A percentile compares a stretch with the other conserved stretches of the same genome.
Conservation (phyloP, 768 basidiomycete genomes). For the Filobasidium wieringae region DNA sequence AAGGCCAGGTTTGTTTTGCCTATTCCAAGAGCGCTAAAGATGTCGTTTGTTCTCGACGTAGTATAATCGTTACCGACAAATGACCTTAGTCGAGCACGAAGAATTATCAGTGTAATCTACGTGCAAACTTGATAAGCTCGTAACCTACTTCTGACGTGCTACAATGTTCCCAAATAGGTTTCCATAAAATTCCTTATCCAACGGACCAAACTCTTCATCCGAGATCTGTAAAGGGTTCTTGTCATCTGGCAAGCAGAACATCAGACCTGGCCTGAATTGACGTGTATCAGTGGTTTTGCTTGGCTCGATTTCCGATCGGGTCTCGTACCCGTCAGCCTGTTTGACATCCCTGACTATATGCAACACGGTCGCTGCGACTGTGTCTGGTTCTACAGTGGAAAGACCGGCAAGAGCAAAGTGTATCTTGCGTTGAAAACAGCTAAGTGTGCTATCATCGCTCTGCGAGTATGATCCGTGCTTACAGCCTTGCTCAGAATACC, state of each 20-base stretch:
- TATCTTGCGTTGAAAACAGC: background rate
- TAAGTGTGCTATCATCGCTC: no score
- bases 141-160: background rate
- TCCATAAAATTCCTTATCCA: background rate
- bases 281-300: background rate
- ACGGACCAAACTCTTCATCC: background rate
- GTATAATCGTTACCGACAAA: no score
- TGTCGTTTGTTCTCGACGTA: background rate
- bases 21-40: background rate
- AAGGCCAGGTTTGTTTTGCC: background rate
- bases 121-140: background rate
- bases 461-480: background rate
- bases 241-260: background rate
- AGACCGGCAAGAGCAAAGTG: constrained; percentile 2
- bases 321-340: background rate
- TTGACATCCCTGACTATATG: background rate
- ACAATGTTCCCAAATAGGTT: background rate
- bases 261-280: background rate
- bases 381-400: constrained; percentile 1
- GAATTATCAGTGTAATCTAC: no score
- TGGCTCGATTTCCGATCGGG: background rate
- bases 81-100: no score
- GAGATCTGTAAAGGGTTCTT: background rate
- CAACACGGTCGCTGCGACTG: background rate
- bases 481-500: constrained; percentile 3